phyloP scores from a whole-genome alignment of 2,329 filamentous ascomycete species.

The Ceratocystis colombiana region DNA sequence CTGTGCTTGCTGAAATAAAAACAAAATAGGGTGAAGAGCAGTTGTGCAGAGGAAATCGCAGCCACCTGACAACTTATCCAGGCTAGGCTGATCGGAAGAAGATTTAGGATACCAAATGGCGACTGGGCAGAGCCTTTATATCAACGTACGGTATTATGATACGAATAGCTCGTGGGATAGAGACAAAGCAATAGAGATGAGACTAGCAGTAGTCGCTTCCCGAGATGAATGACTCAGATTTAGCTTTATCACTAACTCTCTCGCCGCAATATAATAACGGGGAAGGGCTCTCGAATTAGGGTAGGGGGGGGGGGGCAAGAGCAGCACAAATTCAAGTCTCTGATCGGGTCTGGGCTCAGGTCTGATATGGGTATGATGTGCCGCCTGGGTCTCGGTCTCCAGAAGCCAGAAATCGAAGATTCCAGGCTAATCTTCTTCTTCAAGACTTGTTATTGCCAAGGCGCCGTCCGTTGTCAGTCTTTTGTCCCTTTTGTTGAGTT shows the following conservation, averaged over 20 bases:
- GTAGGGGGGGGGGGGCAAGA: neutral
- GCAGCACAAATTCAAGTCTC: neutral
- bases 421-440: neutral
- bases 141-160: neutral
- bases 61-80: neutral
- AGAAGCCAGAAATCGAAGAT: neutral
- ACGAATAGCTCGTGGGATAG: neutral
- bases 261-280: too few relatives aligned
- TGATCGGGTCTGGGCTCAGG: too few relatives aligned
- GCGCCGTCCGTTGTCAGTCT: neutral
- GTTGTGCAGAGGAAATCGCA: neutral
- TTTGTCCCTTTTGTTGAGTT: neutral
- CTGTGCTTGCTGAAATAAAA: neutral
- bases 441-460: neutral
- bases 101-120: neutral
- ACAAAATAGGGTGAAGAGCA: neutral
- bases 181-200: neutral
- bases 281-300: neutral
- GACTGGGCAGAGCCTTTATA: neutral
- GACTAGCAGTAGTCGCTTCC: neutral
- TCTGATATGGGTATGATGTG: too few relatives aligned
- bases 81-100: neutral
- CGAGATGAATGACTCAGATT: constrained; percentile 13
- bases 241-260: neutral
- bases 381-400: neutral